Percentiles rank a stretch among this genome's conserved stretches.
These are phyloP conservation scores for Glycine latifolia DNA, from an alignment of 306 rosid genomes.

Conservation along the genomic window DNA sequence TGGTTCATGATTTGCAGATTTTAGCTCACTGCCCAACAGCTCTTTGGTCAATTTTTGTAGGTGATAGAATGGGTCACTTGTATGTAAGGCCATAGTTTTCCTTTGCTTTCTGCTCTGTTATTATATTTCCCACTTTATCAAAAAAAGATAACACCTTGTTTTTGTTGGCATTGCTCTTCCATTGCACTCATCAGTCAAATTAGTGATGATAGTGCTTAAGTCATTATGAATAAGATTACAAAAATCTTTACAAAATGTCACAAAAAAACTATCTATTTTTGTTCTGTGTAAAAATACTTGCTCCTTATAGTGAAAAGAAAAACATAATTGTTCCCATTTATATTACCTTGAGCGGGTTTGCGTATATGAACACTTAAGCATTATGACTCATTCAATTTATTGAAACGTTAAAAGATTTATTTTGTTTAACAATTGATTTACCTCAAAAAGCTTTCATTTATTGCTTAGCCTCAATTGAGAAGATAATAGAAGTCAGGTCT, in stretches of 20 bases:
- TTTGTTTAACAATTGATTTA: conserved; percentile 31
- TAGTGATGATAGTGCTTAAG: conserved; percentile 27
- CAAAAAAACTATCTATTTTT: conserved; percentile 11
- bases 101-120: no score
- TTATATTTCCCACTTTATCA: no score
- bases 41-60: no score
- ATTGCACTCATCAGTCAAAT: conserved; percentile 23
- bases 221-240: neutral
- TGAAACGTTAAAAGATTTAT: no score
- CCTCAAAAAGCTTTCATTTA: conserved; percentile 18
- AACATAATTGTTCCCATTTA: conserved; percentile 15
- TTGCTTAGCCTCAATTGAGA: conserved; percentile 10
- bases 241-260: conserved; percentile 29
- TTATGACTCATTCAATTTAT: conserved; percentile 21
- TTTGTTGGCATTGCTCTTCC: conserved; percentile 35
- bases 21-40: no score
- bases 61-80: no score
- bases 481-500: conserved; percentile 31
- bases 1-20: no score
- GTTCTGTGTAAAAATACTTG: conserved; percentile 20
- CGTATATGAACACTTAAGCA: conserved; percentile 22
- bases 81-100: no score
- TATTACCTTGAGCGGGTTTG: conserved; percentile 9
- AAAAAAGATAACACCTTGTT: neutral
- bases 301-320: conserved; percentile 29